Evolutionary conservation across 768 basidiomycete species (phyloP), one percentile per base, ranked within the genome.

Genomic region (Phanerochaete sordida): DNA sequence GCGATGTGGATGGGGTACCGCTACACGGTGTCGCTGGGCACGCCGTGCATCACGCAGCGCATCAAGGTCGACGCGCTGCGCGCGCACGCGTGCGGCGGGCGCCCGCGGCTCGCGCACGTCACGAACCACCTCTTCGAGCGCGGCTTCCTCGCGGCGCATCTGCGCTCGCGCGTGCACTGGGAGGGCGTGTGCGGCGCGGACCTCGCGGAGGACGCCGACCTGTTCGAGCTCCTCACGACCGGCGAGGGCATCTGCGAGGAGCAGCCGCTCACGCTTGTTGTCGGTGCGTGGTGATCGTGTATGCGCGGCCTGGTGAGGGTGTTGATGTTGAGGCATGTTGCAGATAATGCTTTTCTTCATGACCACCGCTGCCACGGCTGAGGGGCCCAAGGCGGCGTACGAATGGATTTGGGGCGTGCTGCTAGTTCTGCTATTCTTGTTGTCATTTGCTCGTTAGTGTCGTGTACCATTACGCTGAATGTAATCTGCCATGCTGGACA

Each of bases 71-170:
- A 75, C 39, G 60, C 62, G 43, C 62, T 64, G 0, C 68, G 73
- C 39, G 12, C 51, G 12, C 16, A 16, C 35, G 62, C 62, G 27
- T 19, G 13, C 44, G 35, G 50, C 24, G 44, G 35, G 11, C 57
- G 47, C 47, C 57, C 57, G 33, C 75, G 69, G 64, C 60, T 81
- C 23, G 78, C 78, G n/a, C 75, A 81, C 57, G 63, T 81, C 57
- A 80, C 79, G 53, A 82, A 81, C 72, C 60, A 81, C 58, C 71
- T 81, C 63, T 82, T 82, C 68, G 61, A 50, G 24, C 71, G 72
- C 35, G 75, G 76, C 1, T 82, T 74, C 54, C 66, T 75, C 26
- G 66, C 73, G 7, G 62, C 69, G n/a, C 68, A 74, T 51, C 56
- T 71, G 43, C 70, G 79, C 54, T 64, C 73, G 33, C 62, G 73